phyloP scores from a whole-genome alignment of 768 basidiomycete genomes.

The Arthromyces matolae region DNA sequence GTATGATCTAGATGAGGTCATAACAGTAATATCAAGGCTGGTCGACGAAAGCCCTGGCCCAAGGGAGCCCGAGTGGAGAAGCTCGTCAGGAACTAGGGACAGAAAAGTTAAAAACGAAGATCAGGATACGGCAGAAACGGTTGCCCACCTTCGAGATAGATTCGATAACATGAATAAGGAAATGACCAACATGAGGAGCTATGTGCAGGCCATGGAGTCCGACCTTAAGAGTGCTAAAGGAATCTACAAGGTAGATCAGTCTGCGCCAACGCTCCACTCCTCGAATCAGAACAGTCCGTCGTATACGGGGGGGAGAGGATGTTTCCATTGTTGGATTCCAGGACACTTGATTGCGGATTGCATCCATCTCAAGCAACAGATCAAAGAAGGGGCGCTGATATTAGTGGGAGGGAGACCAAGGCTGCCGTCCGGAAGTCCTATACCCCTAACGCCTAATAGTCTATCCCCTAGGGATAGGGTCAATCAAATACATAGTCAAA shows the following conservation, averaged over 20 bases:
- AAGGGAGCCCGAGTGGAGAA: no score
- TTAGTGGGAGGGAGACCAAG: background rate
- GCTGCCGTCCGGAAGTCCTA: background rate
- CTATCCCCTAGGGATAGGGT: background rate
- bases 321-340: background rate
- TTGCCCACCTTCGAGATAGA: no score
- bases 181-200: background rate
- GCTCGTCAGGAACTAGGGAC: no score
- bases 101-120: no score
- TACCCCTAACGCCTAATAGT: background rate
- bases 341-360: background rate
- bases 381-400: background rate
- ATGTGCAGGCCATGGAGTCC: background rate
- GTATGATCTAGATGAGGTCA: no score
- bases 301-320: background rate
- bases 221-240: background rate
- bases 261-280: background rate
- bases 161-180: background rate
- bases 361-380: background rate
- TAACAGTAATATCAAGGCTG: no score
- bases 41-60: no score
- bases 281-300: background rate
- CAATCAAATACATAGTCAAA: background rate
- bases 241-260: background rate
- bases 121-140: no score